Conservation (phyloP, 2,329 filamentous ascomycete species). For the Eutypella sp. region DNA sequence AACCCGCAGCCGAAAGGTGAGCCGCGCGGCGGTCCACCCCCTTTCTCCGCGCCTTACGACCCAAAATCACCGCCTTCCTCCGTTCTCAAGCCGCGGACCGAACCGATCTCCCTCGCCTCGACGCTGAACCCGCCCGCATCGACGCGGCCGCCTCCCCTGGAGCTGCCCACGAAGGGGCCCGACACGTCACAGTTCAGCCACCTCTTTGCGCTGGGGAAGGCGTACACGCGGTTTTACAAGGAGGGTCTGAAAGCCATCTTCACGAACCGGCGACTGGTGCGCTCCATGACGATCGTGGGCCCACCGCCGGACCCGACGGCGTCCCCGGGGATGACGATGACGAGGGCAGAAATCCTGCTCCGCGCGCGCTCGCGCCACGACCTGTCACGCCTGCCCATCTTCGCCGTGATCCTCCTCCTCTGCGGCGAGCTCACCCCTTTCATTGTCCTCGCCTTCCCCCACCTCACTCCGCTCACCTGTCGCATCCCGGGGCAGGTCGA, state of each 20-base stretch:
- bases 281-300: slow-evolving; percentile 32
- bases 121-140: slow-evolving; percentile 65
- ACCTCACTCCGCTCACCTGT: slow-evolving; percentile 74
- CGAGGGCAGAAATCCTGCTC: slow-evolving; percentile 67
- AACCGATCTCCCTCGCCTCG: slow-evolving; percentile 15
- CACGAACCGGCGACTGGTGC: slow-evolving; percentile 55
- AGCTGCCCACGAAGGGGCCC: slow-evolving; percentile 51
- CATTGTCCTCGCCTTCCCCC: slow-evolving; percentile 65
- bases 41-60: slow-evolving; percentile 5
- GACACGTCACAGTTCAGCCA: slow-evolving; percentile 44
- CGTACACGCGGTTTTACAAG: slow-evolving; percentile 85
- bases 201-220: slow-evolving; percentile 61
- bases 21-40: neutral
- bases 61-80: slow-evolving; percentile 3
- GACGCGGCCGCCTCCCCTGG: slow-evolving; percentile 67
- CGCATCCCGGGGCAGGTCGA: slow-evolving; percentile 72
- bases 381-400: slow-evolving; percentile 70
- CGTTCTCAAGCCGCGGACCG: slow-evolving; percentile 1
- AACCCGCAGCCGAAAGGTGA: neutral
- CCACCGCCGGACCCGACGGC: slow-evolving; percentile 32
- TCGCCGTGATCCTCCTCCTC: slow-evolving; percentile 68
- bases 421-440: slow-evolving; percentile 86
- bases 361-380: slow-evolving; percentile 65
- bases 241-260: slow-evolving; percentile 71
- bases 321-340: slow-evolving; percentile 46